A percentile compares a stretch with the other conserved stretches of the same genome.
Conservation (phyloP, 352 stramenopile species). For the Pythium plurisporium region DNA sequence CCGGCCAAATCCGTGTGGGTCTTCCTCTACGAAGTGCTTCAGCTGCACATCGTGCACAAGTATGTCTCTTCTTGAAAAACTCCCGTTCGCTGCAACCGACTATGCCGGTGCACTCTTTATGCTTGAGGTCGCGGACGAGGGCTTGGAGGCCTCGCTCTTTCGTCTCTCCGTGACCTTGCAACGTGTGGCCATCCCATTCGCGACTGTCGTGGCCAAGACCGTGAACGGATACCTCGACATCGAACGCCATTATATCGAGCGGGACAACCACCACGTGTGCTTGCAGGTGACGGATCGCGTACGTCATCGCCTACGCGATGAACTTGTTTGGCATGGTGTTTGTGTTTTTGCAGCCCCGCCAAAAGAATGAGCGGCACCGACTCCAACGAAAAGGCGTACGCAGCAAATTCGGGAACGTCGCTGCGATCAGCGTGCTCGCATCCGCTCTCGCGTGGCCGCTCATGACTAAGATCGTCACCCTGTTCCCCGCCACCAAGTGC, state of each 20-base stretch:
- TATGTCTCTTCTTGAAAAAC: slow-evolving; percentile 40
- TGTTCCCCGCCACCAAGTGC: slow-evolving; percentile 49
- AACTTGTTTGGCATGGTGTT: slow-evolving; percentile 46
- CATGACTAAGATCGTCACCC: slow-evolving; percentile 55
- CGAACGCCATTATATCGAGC: slow-evolving; percentile 18
- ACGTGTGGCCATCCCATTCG: slow-evolving; percentile 40
- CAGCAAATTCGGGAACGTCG: slow-evolving; percentile 31
- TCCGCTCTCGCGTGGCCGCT: slow-evolving; percentile 55
- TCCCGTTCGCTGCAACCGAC: slow-evolving; percentile 43
- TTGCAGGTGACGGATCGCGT: slow-evolving; percentile 48
- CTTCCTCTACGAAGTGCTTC: slow-evolving; percentile 31
- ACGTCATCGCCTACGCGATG: slow-evolving; percentile 52
- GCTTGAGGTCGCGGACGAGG: slow-evolving; percentile 43
- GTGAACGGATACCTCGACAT: slow-evolving; percentile 58
- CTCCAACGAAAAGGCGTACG: slow-evolving; percentile 37
- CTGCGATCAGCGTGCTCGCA: slow-evolving; percentile 29
- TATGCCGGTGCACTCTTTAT: slow-evolving; percentile 46
- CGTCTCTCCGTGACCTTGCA: slow-evolving; percentile 39
- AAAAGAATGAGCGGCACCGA: slow-evolving; percentile 42
- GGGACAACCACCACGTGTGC: slow-evolving; percentile 28
- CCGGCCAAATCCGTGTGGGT: slow-evolving; percentile 18
- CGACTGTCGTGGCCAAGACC: slow-evolving; percentile 48
- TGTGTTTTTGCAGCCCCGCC: slow-evolving; percentile 37
- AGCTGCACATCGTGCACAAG: slow-evolving; percentile 55
- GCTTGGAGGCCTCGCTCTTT: slow-evolving; percentile 47